These are phyloP conservation scores for Penicillium sp. DNA, from an alignment of 2,329 filamentous ascomycete species.

Conservation along the genomic window DNA sequence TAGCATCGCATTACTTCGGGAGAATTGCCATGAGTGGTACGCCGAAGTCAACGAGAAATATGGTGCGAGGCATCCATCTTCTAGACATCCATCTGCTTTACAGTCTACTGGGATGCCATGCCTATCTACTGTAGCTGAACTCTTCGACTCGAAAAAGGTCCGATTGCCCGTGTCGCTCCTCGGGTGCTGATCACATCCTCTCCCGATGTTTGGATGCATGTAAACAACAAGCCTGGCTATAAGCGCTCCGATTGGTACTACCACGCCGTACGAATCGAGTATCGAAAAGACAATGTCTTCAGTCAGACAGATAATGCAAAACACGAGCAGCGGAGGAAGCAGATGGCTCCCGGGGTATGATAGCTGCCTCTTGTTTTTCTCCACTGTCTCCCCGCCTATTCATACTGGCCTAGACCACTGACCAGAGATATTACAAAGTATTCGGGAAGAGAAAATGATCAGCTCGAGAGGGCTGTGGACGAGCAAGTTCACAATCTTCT, in stretches of 20 bases:
- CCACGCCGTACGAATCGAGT: slow-evolving; percentile 13
- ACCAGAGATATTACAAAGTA: slow-evolving; percentile 34
- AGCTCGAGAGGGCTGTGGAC: slow-evolving; percentile 53
- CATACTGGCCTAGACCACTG: not conserved
- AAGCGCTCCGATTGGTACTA: slow-evolving; percentile 22
- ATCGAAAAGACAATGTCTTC: slow-evolving; percentile 19
- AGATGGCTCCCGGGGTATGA: slow-evolving; percentile 22
- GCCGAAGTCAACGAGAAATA: slow-evolving; percentile 17
- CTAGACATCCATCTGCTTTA: not conserved
- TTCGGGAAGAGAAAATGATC: slow-evolving; percentile 56
- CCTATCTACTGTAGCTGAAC: too few species aligned
- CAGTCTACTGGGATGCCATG: too few species aligned
- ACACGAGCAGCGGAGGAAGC: slow-evolving; percentile 17
- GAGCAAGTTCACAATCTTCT: slow-evolving; percentile 49
- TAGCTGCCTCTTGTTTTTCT: not conserved
- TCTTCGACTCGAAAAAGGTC: not conserved
- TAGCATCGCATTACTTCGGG: slow-evolving; percentile 15
- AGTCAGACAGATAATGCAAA: slow-evolving; percentile 18
- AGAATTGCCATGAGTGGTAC: slow-evolving; percentile 21
- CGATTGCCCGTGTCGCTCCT: slow-evolving; percentile 17
- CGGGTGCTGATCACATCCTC: slow-evolving; percentile 17
- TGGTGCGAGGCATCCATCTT: slow-evolving; percentile 8
- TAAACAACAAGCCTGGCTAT: slow-evolving; percentile 21
- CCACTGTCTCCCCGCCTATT: not conserved
- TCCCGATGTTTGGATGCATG: slow-evolving; percentile 20